Evolutionary conservation across 1,284 basidiomycete genomes (phyloP), one percentile per base, ranked within the genome.

Genomic region (Tilletia indica): DNA sequence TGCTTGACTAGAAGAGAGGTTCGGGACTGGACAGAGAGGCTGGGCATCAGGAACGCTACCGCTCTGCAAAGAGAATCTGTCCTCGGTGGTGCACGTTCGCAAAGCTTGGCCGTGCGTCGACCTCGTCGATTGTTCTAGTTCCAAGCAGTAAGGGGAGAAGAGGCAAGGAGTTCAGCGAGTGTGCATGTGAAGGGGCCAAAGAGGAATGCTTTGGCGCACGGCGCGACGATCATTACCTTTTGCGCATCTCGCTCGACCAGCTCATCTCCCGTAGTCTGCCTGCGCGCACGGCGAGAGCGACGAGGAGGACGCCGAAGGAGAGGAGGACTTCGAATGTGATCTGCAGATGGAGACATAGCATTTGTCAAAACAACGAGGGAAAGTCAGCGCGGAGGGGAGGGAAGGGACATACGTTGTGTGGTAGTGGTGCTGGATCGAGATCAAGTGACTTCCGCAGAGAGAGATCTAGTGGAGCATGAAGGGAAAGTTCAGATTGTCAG

Each of bases 41-140:
- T 8, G 42, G 42, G 42, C 9, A 0, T 9, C 42, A 14, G 9
- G 6, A 45, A 8, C 14, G 42, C 42, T 45, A 45, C 42, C 51
- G 51, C 51, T 64, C 61, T 34, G 61, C 73, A 67, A 70, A 74
- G 9, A 74, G 61, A 9, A 66, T 47, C 19, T 58, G 38, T 4
- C 73, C 73, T 11, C 73, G 71, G 25, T 74, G 73, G 16, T 68
- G 71, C 16, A 74, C 71, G 49, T 61, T 72, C n/a, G 71, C 71
- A 19, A 72, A 74, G 31, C 67, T 70, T 12, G 69, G 67, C 3
- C 73, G 69, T 16, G 69, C 69, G 51, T 72, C 67, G 31, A 71
- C 48, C 25, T 68, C 58, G 61, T 72, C 73, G 47, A 72, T 72
- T 1, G 68, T 56, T 21, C 42, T 45, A 45, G 14, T 9, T 45